Base-by-base conservation (phyloP, 805 yeast species). In the Saturnispora serradocipensis region DNA sequence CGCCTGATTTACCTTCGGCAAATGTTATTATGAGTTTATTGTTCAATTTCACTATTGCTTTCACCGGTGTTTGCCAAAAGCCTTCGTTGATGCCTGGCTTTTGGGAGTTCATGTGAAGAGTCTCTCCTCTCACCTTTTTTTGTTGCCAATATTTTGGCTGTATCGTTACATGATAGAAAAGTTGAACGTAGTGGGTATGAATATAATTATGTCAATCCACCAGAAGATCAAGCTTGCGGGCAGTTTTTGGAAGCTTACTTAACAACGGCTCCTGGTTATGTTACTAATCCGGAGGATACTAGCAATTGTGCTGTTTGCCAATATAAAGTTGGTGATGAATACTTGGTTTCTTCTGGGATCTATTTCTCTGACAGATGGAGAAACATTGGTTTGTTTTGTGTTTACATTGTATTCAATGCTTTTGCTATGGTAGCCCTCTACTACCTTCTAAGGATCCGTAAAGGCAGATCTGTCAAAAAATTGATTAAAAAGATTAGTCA, bases 61-160 rank as follows among this genome's bases (percentile, higher is more conserved):
- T 86, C 72, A 74, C 86, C 66, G 88, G 90, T 70, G 83, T 84
- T 52, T 70, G 82, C 53, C 87, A 82, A 59, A 80, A 82, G 22
- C 68, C 67, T 7, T 39, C 56, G 5, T 68, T 72, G 49, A 76
- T 86, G 80, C 93, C 84, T 72, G 72, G 72, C 78, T 58, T 76
- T 81, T 30, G 75, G 75, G 47, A 63, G 67, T 43, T 65, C 65
- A 84, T 88, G 89, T 82, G 84, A 76, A 76, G 84, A 57, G 74
- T 72, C 22, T 82, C 87, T 20, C 95, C 86, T 15, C 76, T 76
- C 67, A 84, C 91, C 91, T 1, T 87, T 87, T 62, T 78, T 84
- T 62, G 71, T 87, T 53, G 81, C 78, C 56, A 61, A 58, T 45
- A 72, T 78, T 49, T 70, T 84, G 54, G 69, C 81, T 43, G 72